Evolutionary conservation across 192 early-diverging fungal genomes (phyloP).

Genomic region (Entomortierella chlamydospora): DNA sequence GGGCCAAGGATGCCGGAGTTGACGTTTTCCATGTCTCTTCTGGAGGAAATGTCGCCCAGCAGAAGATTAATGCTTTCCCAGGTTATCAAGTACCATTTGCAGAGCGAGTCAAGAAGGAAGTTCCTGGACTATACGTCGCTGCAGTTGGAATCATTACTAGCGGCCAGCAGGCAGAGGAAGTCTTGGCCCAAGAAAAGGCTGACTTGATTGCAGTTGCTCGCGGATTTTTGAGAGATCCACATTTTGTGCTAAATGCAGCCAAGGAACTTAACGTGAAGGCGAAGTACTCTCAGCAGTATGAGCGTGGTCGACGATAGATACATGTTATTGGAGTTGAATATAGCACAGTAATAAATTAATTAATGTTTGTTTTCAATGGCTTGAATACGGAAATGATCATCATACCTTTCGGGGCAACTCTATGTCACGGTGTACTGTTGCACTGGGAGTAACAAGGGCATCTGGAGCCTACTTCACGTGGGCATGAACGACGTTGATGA

Average conservation of each 20-base stretch:
- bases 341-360: too few species aligned
- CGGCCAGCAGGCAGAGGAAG: slow-evolving; percentile 72
- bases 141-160: slow-evolving; percentile 83
- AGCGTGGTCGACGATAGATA: slow-evolving; percentile 2
- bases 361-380: too few species aligned
- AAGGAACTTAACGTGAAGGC: slow-evolving; percentile 72
- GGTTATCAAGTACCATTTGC: slow-evolving; percentile 82
- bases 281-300: slow-evolving; percentile 74
- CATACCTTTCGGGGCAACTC: too few species aligned
- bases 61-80: slow-evolving; percentile 58
- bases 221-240: slow-evolving; percentile 75
- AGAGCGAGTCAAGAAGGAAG: slow-evolving; percentile 67
- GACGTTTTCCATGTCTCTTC: slow-evolving; percentile 89
- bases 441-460: too few species aligned
- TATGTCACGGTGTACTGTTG: too few species aligned
- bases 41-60: slow-evolving; percentile 72
- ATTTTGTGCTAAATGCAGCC: slow-evolving; percentile 74
- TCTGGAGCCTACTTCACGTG: too few species aligned
- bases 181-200: slow-evolving; percentile 71
- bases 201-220: slow-evolving; percentile 84
- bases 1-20: slow-evolving; percentile 74
- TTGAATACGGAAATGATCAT: too few species aligned
- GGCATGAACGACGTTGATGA: too few species aligned
- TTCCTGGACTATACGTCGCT: slow-evolving; percentile 62
- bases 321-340: too few species aligned